phyloP scores from a whole-genome alignment of 1,139 yeast species.

The Nakaseomyces kungkrabaensis region DNA sequence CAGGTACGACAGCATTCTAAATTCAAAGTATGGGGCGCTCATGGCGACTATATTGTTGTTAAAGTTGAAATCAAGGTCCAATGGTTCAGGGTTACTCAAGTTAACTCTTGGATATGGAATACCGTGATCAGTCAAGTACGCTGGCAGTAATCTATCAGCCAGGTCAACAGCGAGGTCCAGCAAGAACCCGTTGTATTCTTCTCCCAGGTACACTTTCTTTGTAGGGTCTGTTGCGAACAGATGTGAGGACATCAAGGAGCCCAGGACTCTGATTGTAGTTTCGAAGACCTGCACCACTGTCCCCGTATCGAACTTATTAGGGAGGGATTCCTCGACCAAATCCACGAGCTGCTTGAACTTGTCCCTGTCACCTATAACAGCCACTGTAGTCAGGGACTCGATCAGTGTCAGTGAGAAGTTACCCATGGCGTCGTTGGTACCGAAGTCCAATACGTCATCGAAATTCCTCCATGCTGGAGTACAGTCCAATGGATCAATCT shows the following conservation, averaged over 20 bases:
- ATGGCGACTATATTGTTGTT: constrained; percentile 82
- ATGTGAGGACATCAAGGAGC: constrained; percentile 73
- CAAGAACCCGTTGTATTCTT: constrained; percentile 57
- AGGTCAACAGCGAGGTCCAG: constrained; percentile 60
- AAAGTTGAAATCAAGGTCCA: not conserved
- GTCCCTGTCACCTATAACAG: constrained; percentile 56
- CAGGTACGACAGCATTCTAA: constrained; percentile 59
- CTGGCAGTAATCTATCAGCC: constrained; percentile 56
- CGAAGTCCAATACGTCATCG: constrained; percentile 42
- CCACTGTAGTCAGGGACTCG: constrained; percentile 71
- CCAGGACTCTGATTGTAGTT: constrained; percentile 66
- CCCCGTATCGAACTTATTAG: constrained; percentile 51
- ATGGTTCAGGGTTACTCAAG: constrained; percentile 1
- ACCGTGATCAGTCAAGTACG: constrained; percentile 50
- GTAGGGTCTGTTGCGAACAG: constrained; percentile 52
- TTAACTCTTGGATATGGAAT: constrained; percentile 71
- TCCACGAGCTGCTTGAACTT: constrained; percentile 43
- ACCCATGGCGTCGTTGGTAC: constrained; percentile 76
- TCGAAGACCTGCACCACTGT: constrained; percentile 75
- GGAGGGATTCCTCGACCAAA: constrained; percentile 33
- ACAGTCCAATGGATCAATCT: constrained; percentile 67
- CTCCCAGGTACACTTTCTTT: constrained; percentile 36
- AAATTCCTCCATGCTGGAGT: constrained; percentile 57
- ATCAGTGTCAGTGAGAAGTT: constrained; percentile 69
- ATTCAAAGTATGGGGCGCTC: constrained; percentile 70